A percentile compares a stretch with the other conserved stretches of the same genome.
Evolutionary conservation across 306 rosid species (phyloP).

Genomic region (Psophocarpus tetragonolobus): DNA sequence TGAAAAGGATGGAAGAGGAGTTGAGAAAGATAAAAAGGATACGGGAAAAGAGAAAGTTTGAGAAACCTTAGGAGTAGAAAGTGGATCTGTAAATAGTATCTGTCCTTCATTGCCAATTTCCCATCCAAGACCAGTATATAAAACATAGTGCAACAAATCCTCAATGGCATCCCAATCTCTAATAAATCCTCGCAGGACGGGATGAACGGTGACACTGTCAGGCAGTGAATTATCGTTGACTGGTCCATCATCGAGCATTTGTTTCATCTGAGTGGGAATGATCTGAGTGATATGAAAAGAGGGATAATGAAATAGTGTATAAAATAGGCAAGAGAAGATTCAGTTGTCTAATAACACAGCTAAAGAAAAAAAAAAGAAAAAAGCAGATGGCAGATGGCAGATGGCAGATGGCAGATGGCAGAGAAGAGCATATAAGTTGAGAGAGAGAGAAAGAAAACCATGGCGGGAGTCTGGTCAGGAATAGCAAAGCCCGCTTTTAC

Average conservation of each 20-base stretch:
- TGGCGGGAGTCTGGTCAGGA: slow-evolving; percentile 88
- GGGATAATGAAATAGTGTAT: no score
- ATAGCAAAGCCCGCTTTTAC: slow-evolving; percentile 91
- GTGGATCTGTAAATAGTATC: slow-evolving; percentile 91
- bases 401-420: no score
- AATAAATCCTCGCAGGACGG: slow-evolving; percentile 70
- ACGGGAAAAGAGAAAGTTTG: not conserved
- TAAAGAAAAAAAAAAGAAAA: no score
- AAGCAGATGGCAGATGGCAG: no score
- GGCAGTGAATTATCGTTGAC: slow-evolving; percentile 43
- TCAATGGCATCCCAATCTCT: slow-evolving; percentile 98
- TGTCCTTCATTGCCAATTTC: slow-evolving; percentile 97
- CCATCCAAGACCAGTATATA: slow-evolving; percentile 91
- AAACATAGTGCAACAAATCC: slow-evolving; percentile 76
- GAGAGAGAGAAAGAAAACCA: slow-evolving; percentile 46
- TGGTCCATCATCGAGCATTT: slow-evolving; percentile 64
- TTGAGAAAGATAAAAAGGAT: not conserved
- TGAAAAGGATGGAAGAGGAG: not conserved
- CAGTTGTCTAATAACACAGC: no score
- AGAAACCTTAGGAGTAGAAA: slow-evolving; percentile 87
- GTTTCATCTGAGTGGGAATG: slow-evolving; percentile 89
- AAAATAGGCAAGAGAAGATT: no score
- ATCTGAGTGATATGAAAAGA: slow-evolving; percentile 45
- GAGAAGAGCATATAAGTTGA: no score
- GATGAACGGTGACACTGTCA: slow-evolving; percentile 66